Base-by-base conservation (phyloP, 768 basidiomycete species). In the Tephrocybe sp. region DNA sequence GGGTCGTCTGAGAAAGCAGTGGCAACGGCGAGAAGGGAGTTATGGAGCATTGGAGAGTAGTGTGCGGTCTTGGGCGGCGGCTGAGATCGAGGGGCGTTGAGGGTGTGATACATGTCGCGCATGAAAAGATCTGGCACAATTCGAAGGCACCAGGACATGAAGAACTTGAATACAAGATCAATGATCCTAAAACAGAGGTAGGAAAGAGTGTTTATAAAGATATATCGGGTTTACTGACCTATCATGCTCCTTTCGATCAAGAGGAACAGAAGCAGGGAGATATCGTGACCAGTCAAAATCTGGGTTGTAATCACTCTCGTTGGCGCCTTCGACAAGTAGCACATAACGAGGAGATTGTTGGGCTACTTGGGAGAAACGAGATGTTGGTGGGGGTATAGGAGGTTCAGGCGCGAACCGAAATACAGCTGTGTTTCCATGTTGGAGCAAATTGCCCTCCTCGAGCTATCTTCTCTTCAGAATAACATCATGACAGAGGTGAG, bases 41-140 rank as follows among this genome's bases (percentile, higher is more conserved):
- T 88, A 65, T 88, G 86, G 7, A 87, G 71, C 77, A 87, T 81
- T 0, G 85, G 83, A 2, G 83, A 84, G 62, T 87, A 88, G 54
- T 86, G 83, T 2, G 78, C 63, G 0, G 75, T 74, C 50, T 75
- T 75, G 1, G 74, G 74, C 13, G 69, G 61, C 6, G 64, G 49
- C 31, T 74, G 67, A 1, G 69, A 66, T 36, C 61, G 56, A 1
- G 75, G 73, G 3, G 61, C 61, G 38, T 57, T 66, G 11, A 78
- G 63, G 3, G 69, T 67, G 7, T 69, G 63, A 49, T 68, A 65
- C 76, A 79, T 78, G 46, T 78, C 76, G 10, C 76, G 66, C 15
- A 78, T 60, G 61, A 79, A 79, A 27, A 77, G 68, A 6, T 68
- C 66, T 3, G 76, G 76, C 3, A 78, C 69, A 41, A 78, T 70